phyloP scores from a whole-genome alignment of 495 filamentous ascomycete species.

The Xylaria longipes region DNA sequence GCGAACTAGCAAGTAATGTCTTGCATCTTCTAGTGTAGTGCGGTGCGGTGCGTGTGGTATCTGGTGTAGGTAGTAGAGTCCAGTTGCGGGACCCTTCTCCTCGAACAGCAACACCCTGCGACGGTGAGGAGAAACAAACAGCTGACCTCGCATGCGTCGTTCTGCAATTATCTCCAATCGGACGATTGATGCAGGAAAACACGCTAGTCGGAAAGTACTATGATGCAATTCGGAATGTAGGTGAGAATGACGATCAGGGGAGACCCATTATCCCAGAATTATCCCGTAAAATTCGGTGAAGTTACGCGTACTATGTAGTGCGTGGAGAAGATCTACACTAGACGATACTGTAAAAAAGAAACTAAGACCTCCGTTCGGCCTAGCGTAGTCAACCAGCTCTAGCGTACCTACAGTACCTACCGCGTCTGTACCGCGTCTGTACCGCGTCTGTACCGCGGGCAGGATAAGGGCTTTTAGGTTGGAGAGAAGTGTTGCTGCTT shows the following conservation, averaged over 20 bases:
- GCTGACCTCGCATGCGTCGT: neutral
- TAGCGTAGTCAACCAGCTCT: neutral
- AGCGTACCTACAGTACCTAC: neutral
- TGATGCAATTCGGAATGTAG: constrained; percentile 14
- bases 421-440: too few species aligned
- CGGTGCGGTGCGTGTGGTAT: neutral
- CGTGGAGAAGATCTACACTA: constrained; percentile 5
- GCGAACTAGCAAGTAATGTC: constrained; percentile 21
- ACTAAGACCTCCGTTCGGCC: constrained; percentile 15
- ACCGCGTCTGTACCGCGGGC: too few species aligned
- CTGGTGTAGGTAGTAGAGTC: neutral
- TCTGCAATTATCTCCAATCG: neutral
- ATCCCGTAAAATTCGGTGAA: constrained; percentile 3
- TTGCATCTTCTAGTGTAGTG: constrained; percentile 12
- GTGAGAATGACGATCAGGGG: constrained; percentile 10
- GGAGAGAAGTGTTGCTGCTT: neutral
- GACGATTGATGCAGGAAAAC: neutral
- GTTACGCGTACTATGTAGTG: neutral
- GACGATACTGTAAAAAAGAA: neutral
- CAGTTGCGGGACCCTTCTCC: constrained; percentile 1
- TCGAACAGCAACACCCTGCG: neutral
- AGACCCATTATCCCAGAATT: constrained; percentile 1
- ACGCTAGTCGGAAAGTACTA: neutral
- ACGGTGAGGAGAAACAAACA: constrained; percentile 7
- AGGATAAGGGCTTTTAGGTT: neutral